Base-by-base conservation (phyloP, 495 filamentous ascomycete species). In the Aspergillus bridgeri region DNA sequence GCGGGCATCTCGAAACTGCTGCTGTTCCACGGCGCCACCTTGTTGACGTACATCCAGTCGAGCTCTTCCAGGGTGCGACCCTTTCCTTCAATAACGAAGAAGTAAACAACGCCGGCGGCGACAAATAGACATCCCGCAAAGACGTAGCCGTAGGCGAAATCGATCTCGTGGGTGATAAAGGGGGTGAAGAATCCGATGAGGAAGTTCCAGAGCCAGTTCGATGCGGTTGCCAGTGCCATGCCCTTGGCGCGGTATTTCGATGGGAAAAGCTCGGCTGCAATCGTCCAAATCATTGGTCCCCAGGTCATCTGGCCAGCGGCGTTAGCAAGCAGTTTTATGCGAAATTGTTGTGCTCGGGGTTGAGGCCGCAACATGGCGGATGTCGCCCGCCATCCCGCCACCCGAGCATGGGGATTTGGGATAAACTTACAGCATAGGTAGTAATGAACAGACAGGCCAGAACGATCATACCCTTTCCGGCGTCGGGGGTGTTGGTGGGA, bases 121-220 rank as follows among this genome's bases (percentile, higher is more conserved):
- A 81, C 68, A 50, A 88, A 69, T 62, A 85, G 82, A 68, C 85
- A 89, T 3, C 74, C 85, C 0, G 86, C 88, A 57, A 92, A 91
- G 60, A 93, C 82, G 65, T 88, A 92, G 17, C 89, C 89, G 66
- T 89, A 91, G 6, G 76, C 70, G 72, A 85, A 92, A 46, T 82
- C 78, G 61, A 93, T 91, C 3, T 76, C 78, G 1, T 67, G 65
- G 8, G 81, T 84, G 62, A 89, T 89, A 66, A 87, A 84, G 0
- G 89, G 85, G 0, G 89, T 90, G 72, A 91, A 88, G 75, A 92
- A 90, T 8, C 84, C 81, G 60, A 93, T 83, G 51, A 92, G 66
- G 76, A 92, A 95, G 69, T 93, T 95, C 86, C 86, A 92, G 27
- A 84, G 75, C 90, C 90, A 95, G 75, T 93, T 95, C 43, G 83